Base-by-base conservation (phyloP, 805 yeast species). In the Isabelozyma rhagii region DNA sequence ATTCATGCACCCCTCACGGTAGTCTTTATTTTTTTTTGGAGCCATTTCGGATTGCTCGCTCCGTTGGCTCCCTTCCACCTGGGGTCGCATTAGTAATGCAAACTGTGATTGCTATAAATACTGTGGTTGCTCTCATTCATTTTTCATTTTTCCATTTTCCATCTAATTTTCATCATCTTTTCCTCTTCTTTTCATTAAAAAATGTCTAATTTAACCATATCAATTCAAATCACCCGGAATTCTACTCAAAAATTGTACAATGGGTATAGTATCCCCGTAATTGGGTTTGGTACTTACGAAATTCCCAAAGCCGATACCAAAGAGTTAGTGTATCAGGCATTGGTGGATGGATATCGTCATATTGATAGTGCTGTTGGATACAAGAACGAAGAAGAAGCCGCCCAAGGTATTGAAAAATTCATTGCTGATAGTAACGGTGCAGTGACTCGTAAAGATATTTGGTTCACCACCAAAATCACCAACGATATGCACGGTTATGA, bases 361-460 rank as follows among this genome's bases (percentile, higher is more conserved):
- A 69, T 88, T 51, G 94, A 89, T 61, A 72, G 85, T 15, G 96
- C 96, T 6, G 82, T 77, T 8, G 64, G 66, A n/a, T 89, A 89
- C 68, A 68, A 71, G 9, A 88, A 88, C 67, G 89, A 87, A 61
- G 55, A 55, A 13, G 86, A 83, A 54, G 81, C 81, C 4, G 83
- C 82, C 15, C 72, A 76, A 44, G 94, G 86, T 5, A 79, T 87
- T 42, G 64, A 72, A 15, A 62, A 68, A 47, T 87, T 82, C 75
- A 52, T 84, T 18, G 57, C 71, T 36, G 80, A 77, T 47, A 71
- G 75, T 49, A 51, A 50, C 3, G 49, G 47, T 14, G 44, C 41
- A 11, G 66, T 64, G 5, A 45, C 56, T 29, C 56, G 77, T 46
- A 59, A 61, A 15, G 70, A 65, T 27, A 70, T 72, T 27, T 68